phyloP scores from a whole-genome alignment of 345 rosid species.

The Pistacia integerrima region DNA sequence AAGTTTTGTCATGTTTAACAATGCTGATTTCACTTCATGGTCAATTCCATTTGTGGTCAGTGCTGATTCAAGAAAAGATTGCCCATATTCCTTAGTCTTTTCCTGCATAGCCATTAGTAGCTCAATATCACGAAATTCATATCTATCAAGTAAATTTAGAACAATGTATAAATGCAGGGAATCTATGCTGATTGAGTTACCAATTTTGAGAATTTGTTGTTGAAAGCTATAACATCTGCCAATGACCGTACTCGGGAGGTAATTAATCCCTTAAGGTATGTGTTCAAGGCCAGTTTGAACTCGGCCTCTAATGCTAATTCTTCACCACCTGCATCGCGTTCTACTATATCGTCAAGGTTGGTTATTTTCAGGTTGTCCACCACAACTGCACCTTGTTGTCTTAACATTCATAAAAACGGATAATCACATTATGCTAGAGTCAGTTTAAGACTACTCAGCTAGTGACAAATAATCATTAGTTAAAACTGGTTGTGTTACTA shows the following conservation, averaged over 20 bases:
- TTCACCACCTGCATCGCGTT: conserved; percentile 38
- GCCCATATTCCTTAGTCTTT: conserved; percentile 47
- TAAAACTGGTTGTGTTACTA: conserved; percentile 11
- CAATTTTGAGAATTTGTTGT: conserved; percentile 41
- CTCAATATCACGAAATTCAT: not conserved
- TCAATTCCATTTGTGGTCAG: conserved; percentile 45
- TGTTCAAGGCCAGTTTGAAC: conserved; percentile 55
- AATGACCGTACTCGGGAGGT: conserved; percentile 57
- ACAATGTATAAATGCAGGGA: not conserved
- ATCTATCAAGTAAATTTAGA: no score
- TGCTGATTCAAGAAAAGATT: conserved; percentile 39
- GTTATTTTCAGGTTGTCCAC: conserved; percentile 45
- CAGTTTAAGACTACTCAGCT: not conserved
- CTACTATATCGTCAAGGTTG: conserved; percentile 32
- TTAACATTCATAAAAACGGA: conserved; percentile 9
- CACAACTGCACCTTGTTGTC: conserved; percentile 55
- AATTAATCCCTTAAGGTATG: conserved; percentile 45
- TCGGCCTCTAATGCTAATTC: conserved; percentile 40
- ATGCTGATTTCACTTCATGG: conserved; percentile 28
- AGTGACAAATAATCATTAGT: not conserved
- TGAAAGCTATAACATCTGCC: conserved; percentile 60
- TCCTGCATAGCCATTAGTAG: conserved; percentile 41
- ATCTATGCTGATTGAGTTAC: conserved; percentile 27
- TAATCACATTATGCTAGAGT: not conserved
- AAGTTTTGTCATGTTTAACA: conserved; percentile 30